Conservation (phyloP, 2,329 filamentous ascomycete species). For the Exophiala dermatitidis region DNA sequence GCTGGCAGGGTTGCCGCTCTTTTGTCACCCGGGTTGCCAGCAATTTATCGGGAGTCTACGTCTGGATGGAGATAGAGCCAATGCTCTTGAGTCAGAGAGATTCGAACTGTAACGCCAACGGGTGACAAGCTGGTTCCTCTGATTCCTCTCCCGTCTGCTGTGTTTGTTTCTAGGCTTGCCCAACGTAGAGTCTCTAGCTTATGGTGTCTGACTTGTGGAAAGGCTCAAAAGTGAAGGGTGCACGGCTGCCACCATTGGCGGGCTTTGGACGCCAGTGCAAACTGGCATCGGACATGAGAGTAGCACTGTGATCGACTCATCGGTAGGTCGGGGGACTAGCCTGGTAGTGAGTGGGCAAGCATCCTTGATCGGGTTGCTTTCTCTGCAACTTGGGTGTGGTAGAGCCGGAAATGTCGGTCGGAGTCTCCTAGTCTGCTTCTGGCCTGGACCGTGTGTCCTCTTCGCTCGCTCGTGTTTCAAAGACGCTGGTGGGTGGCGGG, state of each 20-base stretch:
- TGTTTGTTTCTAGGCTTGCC: slow-evolving; percentile 9
- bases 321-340: slow-evolving; percentile 15
- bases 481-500: slow-evolving; percentile 6
- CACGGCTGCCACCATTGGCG: slow-evolving; percentile 12
- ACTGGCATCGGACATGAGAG: slow-evolving; percentile 20
- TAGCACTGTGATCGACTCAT: slow-evolving; percentile 15
- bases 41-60: slow-evolving; percentile 1
- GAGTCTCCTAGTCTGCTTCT: background rate
- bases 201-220: background rate
- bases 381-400: slow-evolving; percentile 20
- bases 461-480: slow-evolving; percentile 21
- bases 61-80: background rate
- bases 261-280: slow-evolving; percentile 16
- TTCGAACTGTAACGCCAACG: slow-evolving; percentile 3
- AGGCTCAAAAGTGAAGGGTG: background rate
- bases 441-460: background rate
- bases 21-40: slow-evolving; percentile 9
- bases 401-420: slow-evolving; percentile 13
- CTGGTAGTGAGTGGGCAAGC: slow-evolving; percentile 11
- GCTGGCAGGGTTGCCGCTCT: slow-evolving; percentile 1
- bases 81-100: slow-evolving; percentile 1
- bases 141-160: slow-evolving; percentile 7
- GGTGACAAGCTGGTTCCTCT: background rate
- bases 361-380: slow-evolving; percentile 20
- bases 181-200: background rate